These are phyloP conservation scores for Plantago coronopus DNA, from an alignment of 305 asterid species.

Conservation along the genomic window DNA sequence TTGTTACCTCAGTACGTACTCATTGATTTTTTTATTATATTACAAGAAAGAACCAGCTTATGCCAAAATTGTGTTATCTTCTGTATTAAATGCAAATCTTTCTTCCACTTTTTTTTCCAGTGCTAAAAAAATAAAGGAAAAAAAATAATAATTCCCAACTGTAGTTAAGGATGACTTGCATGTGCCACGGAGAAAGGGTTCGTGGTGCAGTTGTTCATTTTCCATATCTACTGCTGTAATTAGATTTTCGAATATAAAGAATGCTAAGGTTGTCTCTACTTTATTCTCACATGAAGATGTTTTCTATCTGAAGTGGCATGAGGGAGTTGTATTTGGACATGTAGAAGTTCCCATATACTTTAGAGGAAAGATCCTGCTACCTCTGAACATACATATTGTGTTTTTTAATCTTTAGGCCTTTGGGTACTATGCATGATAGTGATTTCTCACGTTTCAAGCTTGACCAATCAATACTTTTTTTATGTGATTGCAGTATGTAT, in stretches of 20 bases:
- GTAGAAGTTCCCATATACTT: background rate
- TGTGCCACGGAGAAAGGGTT: no score
- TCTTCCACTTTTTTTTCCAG: constrained; percentile 5
- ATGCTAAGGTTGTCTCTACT: background rate
- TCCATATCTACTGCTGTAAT: no score
- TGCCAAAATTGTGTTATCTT: background rate
- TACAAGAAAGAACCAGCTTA: background rate
- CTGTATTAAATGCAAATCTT: background rate
- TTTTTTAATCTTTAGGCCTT: constrained; percentile 3
- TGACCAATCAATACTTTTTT: constrained; percentile 16
- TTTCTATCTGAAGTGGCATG: background rate
- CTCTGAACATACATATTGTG: background rate
- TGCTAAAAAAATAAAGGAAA: background rate
- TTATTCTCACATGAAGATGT: background rate
- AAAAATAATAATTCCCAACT: no score
- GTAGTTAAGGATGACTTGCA: no score
- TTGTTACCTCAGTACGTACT: constrained; percentile 84
- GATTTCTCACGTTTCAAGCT: constrained; percentile 7
- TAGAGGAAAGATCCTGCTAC: background rate
- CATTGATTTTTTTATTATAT: constrained; percentile 2
- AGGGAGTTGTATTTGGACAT: background rate
- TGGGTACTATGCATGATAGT: constrained; percentile 14
- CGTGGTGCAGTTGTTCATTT: no score
- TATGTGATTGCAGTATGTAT: constrained; percentile 62
- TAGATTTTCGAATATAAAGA: background rate